Evolutionary conservation across 2,329 filamentous ascomycete genomes (phyloP).

Genomic region (Pseudonectria buxi): DNA sequence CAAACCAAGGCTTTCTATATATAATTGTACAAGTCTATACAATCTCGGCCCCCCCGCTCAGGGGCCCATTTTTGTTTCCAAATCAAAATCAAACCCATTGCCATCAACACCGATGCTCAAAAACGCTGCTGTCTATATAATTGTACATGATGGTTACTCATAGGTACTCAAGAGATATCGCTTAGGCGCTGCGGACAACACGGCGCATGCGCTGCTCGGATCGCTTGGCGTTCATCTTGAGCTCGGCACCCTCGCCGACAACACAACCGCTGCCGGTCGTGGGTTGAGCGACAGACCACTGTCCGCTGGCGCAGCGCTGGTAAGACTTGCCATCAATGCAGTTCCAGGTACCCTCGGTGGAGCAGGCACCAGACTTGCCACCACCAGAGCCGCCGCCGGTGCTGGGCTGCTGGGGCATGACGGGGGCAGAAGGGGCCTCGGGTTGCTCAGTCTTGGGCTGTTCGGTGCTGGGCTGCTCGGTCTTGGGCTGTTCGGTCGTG

Average conservation of each 20-base stretch:
- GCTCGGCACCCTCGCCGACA: slow-evolving; percentile 31
- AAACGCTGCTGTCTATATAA: background rate
- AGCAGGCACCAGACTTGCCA: slow-evolving; percentile 35
- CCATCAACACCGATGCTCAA: too few relatives aligned
- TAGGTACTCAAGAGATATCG: too few relatives aligned
- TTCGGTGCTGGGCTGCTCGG: too few relatives aligned
- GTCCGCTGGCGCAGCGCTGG: slow-evolving; percentile 49
- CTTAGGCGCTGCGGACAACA: slow-evolving; percentile 12
- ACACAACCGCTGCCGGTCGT: slow-evolving; percentile 42
- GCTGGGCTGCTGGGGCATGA: background rate
- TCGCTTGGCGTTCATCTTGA: slow-evolving; percentile 27
- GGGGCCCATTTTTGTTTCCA: too few relatives aligned
- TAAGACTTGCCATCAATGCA: slow-evolving; percentile 43
- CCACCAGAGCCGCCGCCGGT: slow-evolving; percentile 14
- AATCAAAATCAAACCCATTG: background rate
- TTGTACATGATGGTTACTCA: background rate
- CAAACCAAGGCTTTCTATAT: too few relatives aligned
- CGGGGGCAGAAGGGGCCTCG: background rate
- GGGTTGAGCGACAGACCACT: slow-evolving; percentile 37
- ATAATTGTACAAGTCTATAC: too few relatives aligned
- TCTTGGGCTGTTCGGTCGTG: background rate
- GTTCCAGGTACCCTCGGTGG: slow-evolving; percentile 45
- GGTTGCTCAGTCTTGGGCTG: too few relatives aligned
- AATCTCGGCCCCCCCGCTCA: too few relatives aligned
- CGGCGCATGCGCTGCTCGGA: slow-evolving; percentile 22